These are phyloP conservation scores for Rubia tinctorum DNA, from an alignment of 305 asterid species.

Conservation along the genomic window DNA sequence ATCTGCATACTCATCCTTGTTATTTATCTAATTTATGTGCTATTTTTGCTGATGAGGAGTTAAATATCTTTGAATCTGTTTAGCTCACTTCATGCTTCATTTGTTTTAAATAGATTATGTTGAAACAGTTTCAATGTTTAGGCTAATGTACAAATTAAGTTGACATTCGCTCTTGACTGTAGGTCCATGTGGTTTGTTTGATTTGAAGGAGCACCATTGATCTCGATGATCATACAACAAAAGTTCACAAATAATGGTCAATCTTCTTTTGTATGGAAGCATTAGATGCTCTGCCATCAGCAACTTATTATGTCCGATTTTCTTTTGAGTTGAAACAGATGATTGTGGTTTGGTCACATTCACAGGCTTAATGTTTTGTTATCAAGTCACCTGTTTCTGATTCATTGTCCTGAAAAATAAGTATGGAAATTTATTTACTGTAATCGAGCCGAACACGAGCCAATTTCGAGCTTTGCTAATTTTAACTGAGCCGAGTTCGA, in stretches of 20 bases:
- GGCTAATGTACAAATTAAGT: neutral
- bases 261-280: conserved; percentile 19
- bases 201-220: conserved; percentile 45
- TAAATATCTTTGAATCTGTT: neutral
- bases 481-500: too few relatives aligned
- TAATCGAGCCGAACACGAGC: too few relatives aligned
- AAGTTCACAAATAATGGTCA: conserved; percentile 19
- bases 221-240: conserved; percentile 4
- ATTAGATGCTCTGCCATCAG: conserved; percentile 17
- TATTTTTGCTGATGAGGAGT: neutral
- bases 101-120: neutral
- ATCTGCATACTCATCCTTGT: neutral
- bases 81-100: neutral
- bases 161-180: conserved; percentile 16
- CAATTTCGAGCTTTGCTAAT: too few relatives aligned
- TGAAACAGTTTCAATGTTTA: too few relatives aligned
- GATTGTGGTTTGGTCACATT: neutral
- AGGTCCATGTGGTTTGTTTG: conserved; percentile 85
- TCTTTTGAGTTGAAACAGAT: neutral
- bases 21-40: neutral
- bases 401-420: neutral
- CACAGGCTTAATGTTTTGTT: neutral
- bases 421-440: neutral
- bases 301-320: neutral
- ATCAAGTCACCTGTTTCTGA: neutral